Percentiles rank a stretch among this genome's conserved stretches.
phyloP scores from a whole-genome alignment of 805 yeast species.

The Lipomyces kockii region DNA sequence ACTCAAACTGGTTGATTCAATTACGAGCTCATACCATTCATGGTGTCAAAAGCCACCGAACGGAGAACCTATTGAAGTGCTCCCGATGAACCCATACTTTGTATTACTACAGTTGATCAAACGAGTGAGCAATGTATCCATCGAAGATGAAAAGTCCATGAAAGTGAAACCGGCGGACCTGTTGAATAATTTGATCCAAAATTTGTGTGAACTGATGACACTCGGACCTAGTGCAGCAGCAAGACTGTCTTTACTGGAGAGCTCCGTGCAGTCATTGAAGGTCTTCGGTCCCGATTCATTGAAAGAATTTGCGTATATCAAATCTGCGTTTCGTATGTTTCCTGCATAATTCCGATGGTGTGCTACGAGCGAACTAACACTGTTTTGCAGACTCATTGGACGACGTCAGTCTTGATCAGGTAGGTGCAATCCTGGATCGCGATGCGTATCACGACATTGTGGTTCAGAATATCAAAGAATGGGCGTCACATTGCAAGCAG shows the following conservation, averaged over 20 bases:
- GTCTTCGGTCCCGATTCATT: conserved; percentile 21
- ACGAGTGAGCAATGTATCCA: conserved; percentile 19
- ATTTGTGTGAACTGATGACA: conserved; percentile 10
- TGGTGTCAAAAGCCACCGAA: background rate
- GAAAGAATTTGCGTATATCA: conserved; percentile 18
- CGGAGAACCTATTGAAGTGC: background rate
- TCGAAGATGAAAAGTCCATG: conserved; percentile 14
- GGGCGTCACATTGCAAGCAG: conserved; percentile 6
- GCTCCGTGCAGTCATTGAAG: conserved; percentile 15
- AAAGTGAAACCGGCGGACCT: background rate
- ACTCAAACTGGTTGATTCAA: conserved; percentile 19
- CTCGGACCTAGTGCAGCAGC: conserved; percentile 9
- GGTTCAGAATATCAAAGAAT: conserved; percentile 13
- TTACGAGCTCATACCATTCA: conserved; percentile 12
- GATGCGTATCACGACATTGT: conserved; percentile 1
- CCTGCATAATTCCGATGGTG: background rate
- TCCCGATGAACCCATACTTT: conserved; percentile 18
- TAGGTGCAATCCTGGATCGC: conserved; percentile 5
- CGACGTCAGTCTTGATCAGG: background rate
- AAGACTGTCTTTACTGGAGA: conserved; percentile 10
- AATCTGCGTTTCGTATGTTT: conserved; percentile 5
- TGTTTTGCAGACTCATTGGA: background rate
- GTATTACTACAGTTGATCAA: conserved; percentile 22
- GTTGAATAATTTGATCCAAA: conserved; percentile 2
- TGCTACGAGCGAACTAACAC: background rate